phyloP scores from a whole-genome alignment of 306 rosid genomes.

The Ormosia semicastrata region DNA sequence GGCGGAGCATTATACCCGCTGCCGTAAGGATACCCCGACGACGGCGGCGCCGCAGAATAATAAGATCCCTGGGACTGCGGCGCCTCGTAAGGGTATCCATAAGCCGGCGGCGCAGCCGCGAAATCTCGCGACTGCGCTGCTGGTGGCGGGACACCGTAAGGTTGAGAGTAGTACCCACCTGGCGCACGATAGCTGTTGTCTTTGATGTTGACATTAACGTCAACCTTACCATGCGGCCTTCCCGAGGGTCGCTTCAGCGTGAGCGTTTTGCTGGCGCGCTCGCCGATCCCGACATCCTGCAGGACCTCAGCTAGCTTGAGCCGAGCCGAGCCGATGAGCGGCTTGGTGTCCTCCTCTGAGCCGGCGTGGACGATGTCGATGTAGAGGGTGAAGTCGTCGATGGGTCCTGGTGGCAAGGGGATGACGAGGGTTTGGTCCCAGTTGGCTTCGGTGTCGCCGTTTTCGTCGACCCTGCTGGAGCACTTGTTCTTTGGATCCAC shows the following conservation, averaged over 20 bases:
- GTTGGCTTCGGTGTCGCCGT: constrained; percentile 59
- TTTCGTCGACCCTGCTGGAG: constrained; percentile 50
- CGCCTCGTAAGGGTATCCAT: not conserved
- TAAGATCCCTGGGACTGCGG: too few relatives aligned
- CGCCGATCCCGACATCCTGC: constrained; percentile 55
- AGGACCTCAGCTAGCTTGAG: constrained; percentile 52
- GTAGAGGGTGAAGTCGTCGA: constrained; percentile 53
- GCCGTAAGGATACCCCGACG: constrained; percentile 25
- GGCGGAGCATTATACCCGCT: not conserved
- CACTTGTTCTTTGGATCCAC: constrained; percentile 56
- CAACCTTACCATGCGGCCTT: constrained; percentile 76
- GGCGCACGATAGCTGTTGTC: constrained; percentile 41
- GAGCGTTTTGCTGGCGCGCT: constrained; percentile 34
- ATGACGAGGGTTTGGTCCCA: constrained; percentile 70
- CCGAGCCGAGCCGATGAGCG: constrained; percentile 71
- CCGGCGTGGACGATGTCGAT: constrained; percentile 81
- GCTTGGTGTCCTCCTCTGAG: constrained; percentile 64
- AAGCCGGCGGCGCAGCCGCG: constrained; percentile 17
- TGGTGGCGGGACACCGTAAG: constrained; percentile 69
- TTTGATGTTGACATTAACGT: constrained; percentile 45
- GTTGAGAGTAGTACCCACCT: constrained; percentile 44
- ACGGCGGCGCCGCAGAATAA: not conserved
- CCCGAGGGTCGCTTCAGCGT: constrained; percentile 79
- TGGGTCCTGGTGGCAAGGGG: constrained; percentile 44
- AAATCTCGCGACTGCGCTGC: constrained; percentile 33